These are phyloP conservation scores for Musa troglodytarum DNA, from an alignment of 176 grass and related monocot genomes.

Conservation along the genomic window DNA sequence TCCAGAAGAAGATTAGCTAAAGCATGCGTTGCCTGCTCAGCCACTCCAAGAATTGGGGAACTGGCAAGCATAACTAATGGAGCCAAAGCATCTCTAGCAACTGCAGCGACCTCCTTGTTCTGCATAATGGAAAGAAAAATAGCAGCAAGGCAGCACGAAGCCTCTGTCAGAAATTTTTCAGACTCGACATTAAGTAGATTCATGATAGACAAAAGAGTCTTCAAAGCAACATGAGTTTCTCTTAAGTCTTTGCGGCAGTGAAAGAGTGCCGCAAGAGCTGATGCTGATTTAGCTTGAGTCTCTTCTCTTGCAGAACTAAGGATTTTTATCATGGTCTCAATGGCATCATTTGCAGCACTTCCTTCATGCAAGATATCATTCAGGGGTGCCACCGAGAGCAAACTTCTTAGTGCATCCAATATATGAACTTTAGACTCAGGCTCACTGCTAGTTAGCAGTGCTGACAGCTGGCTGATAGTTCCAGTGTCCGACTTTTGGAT, in stretches of 20 bases:
- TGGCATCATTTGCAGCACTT: slow-evolving; percentile 91
- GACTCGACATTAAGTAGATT: slow-evolving; percentile 75
- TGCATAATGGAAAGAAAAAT: slow-evolving; percentile 96
- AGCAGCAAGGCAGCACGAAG: slow-evolving; percentile 79
- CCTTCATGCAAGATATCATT: slow-evolving; percentile 98
- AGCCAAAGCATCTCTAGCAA: slow-evolving; percentile 67
- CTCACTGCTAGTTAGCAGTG: slow-evolving; percentile 89
- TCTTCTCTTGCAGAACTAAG: slow-evolving; percentile 74
- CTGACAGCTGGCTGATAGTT: slow-evolving; percentile 91
- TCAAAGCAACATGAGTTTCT: slow-evolving; percentile 83
- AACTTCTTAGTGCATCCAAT: slow-evolving; percentile 87
- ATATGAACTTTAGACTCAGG: slow-evolving; percentile 98
- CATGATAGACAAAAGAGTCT: slow-evolving; percentile 74
- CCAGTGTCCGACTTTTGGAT: slow-evolving; percentile 99
- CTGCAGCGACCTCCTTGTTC: slow-evolving; percentile 78
- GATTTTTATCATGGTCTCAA: slow-evolving; percentile 99
- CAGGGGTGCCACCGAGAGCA: slow-evolving; percentile 90
- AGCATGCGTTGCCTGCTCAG: slow-evolving; percentile 86
- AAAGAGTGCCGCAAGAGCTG: slow-evolving; percentile 82
- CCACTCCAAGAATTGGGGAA: slow-evolving; percentile 74
- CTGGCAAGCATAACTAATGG: slow-evolving; percentile 53
- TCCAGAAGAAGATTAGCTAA: slow-evolving; percentile 94
- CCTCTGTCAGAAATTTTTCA: slow-evolving; percentile 62
- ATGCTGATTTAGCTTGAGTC: slow-evolving; percentile 95
- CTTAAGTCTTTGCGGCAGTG: slow-evolving; percentile 86